These are phyloP conservation scores for Sicyos edulis DNA, from an alignment of 306 rosid genomes.

Conservation along the genomic window DNA sequence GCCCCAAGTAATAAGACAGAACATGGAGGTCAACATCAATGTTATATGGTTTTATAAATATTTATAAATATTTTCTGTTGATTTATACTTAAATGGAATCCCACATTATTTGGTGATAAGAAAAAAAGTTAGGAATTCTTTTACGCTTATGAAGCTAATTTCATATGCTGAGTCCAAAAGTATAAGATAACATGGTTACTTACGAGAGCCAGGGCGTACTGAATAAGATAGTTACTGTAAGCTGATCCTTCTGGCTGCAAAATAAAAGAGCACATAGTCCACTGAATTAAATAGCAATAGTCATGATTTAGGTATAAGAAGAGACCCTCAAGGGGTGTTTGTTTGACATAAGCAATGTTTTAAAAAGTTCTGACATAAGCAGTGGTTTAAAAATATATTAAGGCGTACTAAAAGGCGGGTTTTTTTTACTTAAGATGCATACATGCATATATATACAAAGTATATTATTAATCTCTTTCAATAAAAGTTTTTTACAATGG, in stretches of 20 bases:
- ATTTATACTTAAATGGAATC: neutral
- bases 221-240: slow-evolving; percentile 61
- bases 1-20: slow-evolving; percentile 3
- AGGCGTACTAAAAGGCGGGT: too few species aligned
- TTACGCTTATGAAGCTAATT: neutral
- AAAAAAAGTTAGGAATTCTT: neutral
- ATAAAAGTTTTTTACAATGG: too few species aligned
- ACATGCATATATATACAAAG: too few species aligned
- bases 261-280: slow-evolving; percentile 3
- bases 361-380: too few species aligned
- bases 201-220: slow-evolving; percentile 93
- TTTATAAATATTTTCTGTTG: neutral
- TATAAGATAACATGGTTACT: slow-evolving; percentile 3
- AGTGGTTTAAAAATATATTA: too few species aligned
- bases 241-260: slow-evolving; percentile 95
- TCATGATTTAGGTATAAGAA: neutral
- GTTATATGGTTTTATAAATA: neutral
- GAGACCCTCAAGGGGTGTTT: too few species aligned
- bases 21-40: neutral
- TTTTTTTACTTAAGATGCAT: too few species aligned
- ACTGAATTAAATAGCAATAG: neutral
- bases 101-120: neutral
- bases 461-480: too few species aligned
- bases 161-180: neutral
- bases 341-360: too few species aligned